Percentiles rank a stretch among this genome's conserved stretches.
phyloP scores from a whole-genome alignment of 345 rosid genomes.

The Brassica cretica region DNA sequence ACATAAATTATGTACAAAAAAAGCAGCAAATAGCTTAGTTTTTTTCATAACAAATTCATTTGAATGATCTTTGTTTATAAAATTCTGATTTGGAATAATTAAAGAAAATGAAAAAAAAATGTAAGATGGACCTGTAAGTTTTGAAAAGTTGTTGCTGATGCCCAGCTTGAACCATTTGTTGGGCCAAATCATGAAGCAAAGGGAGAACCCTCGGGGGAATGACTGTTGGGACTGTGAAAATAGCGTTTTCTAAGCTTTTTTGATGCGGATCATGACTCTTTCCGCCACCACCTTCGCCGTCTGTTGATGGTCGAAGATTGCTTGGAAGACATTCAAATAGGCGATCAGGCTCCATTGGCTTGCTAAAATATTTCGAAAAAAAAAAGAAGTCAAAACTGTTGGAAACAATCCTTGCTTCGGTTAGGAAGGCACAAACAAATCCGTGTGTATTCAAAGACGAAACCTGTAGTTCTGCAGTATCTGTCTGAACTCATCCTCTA shows the following conservation, averaged over 20 bases:
- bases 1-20: neutral
- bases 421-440: neutral
- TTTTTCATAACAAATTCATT: neutral
- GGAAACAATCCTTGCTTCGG: neutral
- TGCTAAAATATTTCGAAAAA: constrained; percentile 50
- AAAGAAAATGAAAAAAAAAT: neutral
- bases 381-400: neutral
- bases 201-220: constrained; percentile 88
- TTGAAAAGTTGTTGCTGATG: constrained; percentile 88
- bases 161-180: constrained; percentile 87
- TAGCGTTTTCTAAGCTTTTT: constrained; percentile 59
- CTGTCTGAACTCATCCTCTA: constrained; percentile 88
- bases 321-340: constrained; percentile 84
- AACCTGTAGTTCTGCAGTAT: constrained; percentile 86
- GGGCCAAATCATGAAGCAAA: constrained; percentile 73
- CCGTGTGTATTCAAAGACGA: neutral
- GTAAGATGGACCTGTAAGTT: constrained; percentile 57
- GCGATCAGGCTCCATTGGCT: constrained; percentile 91
- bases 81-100: neutral
- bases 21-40: neutral
- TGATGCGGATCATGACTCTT: constrained; percentile 53
- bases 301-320: constrained; percentile 66
- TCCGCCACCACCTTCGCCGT: constrained; percentile 42
- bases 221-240: constrained; percentile 72
- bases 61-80: neutral